Evolutionary conservation across 108 stramenopile species (phyloP), one percentile per base, ranked within the genome.

Genomic region (Aurantiochytrium sp.): DNA sequence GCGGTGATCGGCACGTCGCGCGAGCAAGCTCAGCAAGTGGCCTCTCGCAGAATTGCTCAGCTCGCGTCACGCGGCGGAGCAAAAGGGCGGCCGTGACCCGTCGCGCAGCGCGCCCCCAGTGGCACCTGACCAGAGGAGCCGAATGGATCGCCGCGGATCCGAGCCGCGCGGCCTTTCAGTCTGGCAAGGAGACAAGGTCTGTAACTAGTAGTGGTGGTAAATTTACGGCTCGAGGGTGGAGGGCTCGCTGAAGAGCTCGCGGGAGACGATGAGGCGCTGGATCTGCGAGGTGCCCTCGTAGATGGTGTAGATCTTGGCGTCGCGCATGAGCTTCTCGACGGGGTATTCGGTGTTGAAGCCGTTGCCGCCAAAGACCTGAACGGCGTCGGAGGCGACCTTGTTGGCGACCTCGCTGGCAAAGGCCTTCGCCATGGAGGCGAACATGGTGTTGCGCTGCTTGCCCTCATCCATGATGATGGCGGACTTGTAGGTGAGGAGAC

Each of bases 231-330:
- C 54, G n/a, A 85, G 24, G 10, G 32, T 39, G 45, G 31, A 31
- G 55, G 42, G 68, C 54, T 88, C 68, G 39, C 55, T 30, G 37
- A 85, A 34, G 52, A 90, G 85, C 37, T 88, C 55, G 55, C 90
- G 87, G 87, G 41, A 32, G 65, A 91, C 88, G 50, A 91, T 89
- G 22, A 91, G 41, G 5, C 86, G 50, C 87, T 91, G 90, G 41
- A 91, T 91, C 87, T 91, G 68, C 31, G 87, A 85, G 50, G 90
- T 91, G 52, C 90, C 90, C 68, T 91, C 90, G 73, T 91, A 91
- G 45, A 91, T 81, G 39, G 54, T 55, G 68, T 89, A 89, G 41
- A 91, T 91, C 68, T 87, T 89, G 41, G 86, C 87, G 19, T 87
- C 89, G 24, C 90, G 86, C 89, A 89, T 89, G 4, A 91, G 88